A percentile compares a stretch with the other conserved stretches of the same genome.
Evolutionary conservation across 2,329 filamentous ascomycete species (phyloP).

Genomic region (Pseudocercospora crystallina): DNA sequence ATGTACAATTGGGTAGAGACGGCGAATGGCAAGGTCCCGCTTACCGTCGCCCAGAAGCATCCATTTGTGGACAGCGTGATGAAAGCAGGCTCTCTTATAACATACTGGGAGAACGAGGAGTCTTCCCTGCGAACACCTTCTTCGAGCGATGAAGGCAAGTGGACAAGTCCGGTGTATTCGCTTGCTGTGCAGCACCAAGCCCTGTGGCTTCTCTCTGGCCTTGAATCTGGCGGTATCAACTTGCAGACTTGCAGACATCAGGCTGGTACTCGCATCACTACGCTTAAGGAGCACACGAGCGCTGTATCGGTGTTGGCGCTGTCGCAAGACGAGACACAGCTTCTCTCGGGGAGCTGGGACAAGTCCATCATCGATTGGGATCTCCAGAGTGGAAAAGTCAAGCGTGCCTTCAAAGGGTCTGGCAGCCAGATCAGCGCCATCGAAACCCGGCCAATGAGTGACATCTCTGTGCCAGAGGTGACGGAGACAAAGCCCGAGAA

Average conservation of each 20-base stretch:
- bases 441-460: slow-evolving; percentile 77
- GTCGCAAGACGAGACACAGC: slow-evolving; percentile 78
- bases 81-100: slow-evolving; percentile 90
- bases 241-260: slow-evolving; percentile 91
- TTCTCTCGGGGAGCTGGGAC: slow-evolving; percentile 95
- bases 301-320: slow-evolving; percentile 86
- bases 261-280: slow-evolving; percentile 84
- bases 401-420: slow-evolving; percentile 72
- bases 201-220: slow-evolving; percentile 85
- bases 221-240: slow-evolving; percentile 90
- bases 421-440: slow-evolving; percentile 85
- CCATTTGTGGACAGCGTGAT: slow-evolving; percentile 97
- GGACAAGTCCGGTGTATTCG: slow-evolving; percentile 83
- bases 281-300: slow-evolving; percentile 79
- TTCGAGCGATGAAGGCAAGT: slow-evolving; percentile 51
- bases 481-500: slow-evolving; percentile 63
- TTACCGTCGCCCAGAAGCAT: slow-evolving; percentile 93
- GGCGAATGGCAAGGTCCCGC: slow-evolving; percentile 86
- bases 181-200: slow-evolving; percentile 86
- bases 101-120: slow-evolving; percentile 98
- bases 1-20: slow-evolving; percentile 96
- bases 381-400: slow-evolving; percentile 76
- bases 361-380: slow-evolving; percentile 95
- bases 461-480: slow-evolving; percentile 71
- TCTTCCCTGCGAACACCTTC: slow-evolving; percentile 42